A percentile compares a stretch with the other conserved stretches of the same genome.
These are phyloP conservation scores for Rhodotorula sp. DNA, from an alignment of 1,284 basidiomycete species.

Conservation along the genomic window DNA sequence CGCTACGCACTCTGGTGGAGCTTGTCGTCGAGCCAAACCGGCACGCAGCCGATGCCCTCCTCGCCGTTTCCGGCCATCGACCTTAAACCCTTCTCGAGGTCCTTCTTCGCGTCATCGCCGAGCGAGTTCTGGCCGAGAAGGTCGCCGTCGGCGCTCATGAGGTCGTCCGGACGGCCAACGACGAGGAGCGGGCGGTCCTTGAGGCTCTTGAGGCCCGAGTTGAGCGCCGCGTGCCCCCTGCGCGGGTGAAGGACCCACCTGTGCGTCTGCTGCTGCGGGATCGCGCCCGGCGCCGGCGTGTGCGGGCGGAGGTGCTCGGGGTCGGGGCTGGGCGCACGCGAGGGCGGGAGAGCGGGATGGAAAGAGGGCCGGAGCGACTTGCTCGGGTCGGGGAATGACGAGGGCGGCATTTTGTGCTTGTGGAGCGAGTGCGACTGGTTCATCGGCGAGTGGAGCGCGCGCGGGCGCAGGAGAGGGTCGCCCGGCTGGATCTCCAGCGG, in stretches of 20 bases:
- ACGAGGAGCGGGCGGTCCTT: constrained; percentile 80
- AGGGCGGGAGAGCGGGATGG: constrained; percentile 39
- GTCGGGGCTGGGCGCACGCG: constrained; percentile 30
- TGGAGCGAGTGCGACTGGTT: constrained; percentile 1
- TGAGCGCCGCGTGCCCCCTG: constrained; percentile 93
- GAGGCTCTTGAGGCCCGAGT: constrained; percentile 85
- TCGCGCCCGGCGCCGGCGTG: constrained; percentile 2
- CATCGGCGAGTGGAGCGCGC: constrained; percentile 34
- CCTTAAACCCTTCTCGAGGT: constrained; percentile 39
- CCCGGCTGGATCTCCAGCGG: constrained; percentile 40
- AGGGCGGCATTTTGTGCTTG: constrained; percentile 30
- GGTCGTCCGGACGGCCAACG: constrained; percentile 91
- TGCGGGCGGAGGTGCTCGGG: constrained; percentile 2
- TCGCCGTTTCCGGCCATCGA: constrained; percentile 29
- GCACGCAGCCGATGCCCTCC: constrained; percentile 40
- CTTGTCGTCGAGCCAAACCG: constrained; percentile 43
- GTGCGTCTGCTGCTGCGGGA: constrained; percentile 21
- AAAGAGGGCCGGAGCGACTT: constrained; percentile 33
- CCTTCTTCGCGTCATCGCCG: constrained; percentile 34
- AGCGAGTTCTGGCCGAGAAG: constrained; percentile 46
- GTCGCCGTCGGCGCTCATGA: constrained; percentile 56
- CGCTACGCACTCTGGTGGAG: constrained; percentile 20
- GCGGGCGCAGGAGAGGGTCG: constrained; percentile 36
- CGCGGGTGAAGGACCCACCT: constrained; percentile 77
- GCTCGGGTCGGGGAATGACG: constrained; percentile 36